Conservation (phyloP, 306 rosid genomes). For the Cicer arietinum region DNA sequence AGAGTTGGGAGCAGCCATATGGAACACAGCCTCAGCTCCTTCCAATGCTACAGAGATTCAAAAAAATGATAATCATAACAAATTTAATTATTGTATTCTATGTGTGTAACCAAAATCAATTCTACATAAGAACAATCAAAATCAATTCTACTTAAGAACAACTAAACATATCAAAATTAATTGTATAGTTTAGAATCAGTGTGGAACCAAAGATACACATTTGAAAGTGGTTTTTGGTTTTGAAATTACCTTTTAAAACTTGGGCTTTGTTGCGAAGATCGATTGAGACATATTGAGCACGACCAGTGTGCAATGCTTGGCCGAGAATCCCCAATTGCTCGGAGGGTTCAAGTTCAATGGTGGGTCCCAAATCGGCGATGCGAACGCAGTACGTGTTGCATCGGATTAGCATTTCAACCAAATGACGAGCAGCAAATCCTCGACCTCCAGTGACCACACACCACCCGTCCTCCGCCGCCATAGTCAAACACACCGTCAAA, state of each 20-base stretch:
- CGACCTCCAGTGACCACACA: constrained; percentile 96
- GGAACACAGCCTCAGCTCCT: constrained; percentile 91
- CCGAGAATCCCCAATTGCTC: constrained; percentile 75
- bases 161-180: too few species aligned
- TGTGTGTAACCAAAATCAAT: too few species aligned
- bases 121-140: too few species aligned
- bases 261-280: constrained; percentile 87
- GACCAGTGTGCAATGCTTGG: constrained; percentile 72
- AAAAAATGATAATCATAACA: not conserved
- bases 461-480: constrained; percentile 67
- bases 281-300: constrained; percentile 65
- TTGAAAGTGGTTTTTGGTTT: not conserved
- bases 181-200: too few species aligned
- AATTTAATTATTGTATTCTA: not conserved
- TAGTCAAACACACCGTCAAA: not conserved
- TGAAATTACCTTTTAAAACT: constrained; percentile 60
- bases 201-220: too few species aligned
- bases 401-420: constrained; percentile 76
- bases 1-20: constrained; percentile 97
- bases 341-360: constrained; percentile 64
- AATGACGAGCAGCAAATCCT: constrained; percentile 94
- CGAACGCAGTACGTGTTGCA: constrained; percentile 61
- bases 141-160: too few species aligned
- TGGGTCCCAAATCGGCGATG: constrained; percentile 74
- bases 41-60: constrained; percentile 61